Percentiles rank a stretch among this genome's conserved stretches.
Evolutionary conservation across 768 basidiomycete genomes (phyloP).

Genomic region (Naganishia kalamii): DNA sequence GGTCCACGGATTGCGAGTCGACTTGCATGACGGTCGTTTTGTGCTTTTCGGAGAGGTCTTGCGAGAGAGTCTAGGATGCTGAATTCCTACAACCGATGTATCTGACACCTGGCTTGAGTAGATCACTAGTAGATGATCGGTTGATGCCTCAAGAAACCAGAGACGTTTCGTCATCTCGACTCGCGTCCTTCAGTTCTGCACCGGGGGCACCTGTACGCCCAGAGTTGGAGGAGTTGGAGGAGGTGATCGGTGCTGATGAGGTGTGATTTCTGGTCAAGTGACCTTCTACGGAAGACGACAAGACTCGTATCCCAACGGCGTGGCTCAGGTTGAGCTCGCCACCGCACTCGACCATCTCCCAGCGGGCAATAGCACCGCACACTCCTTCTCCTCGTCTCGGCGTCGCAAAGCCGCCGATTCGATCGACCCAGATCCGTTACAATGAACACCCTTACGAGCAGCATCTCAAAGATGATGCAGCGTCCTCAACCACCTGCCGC

Average conservation of each 20-base stretch:
- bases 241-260: no score
- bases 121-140: neutral
- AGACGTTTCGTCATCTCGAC: constrained; percentile 15
- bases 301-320: no score
- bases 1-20: neutral
- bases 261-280: no score
- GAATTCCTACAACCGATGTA: neutral
- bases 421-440: neutral
- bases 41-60: neutral
- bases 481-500: constrained; percentile 9
- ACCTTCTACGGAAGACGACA: no score
- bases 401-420: no score
- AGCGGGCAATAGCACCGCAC: no score
- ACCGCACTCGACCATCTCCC: no score
- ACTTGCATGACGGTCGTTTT: neutral
- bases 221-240: neutral
- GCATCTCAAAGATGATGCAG: constrained; percentile 17
- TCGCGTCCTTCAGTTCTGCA: neutral
- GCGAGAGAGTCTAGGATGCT: no score
- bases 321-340: no score
- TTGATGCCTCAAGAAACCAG: constrained; percentile 57
- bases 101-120: no score
- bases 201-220: neutral
- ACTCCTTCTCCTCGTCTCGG: no score
- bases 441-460: constrained; percentile 15